These are phyloP conservation scores for Penicillium riverlandense DNA, from an alignment of 495 filamentous ascomycete genomes.

Conservation along the genomic window DNA sequence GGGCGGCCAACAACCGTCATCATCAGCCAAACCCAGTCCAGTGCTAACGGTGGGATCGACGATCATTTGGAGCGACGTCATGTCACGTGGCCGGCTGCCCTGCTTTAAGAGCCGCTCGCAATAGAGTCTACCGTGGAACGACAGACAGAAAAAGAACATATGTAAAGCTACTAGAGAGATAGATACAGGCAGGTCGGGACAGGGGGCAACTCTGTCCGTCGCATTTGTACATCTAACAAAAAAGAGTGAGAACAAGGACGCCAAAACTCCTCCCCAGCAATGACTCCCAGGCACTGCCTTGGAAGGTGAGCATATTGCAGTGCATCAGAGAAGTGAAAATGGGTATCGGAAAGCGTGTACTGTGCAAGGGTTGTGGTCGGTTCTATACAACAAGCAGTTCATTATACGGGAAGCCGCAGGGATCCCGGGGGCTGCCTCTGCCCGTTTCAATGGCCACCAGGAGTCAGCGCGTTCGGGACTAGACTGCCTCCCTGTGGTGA, in stretches of 20 bases:
- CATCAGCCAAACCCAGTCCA: too few relatives aligned
- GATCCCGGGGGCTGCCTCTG: too few relatives aligned
- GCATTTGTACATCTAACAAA: background rate
- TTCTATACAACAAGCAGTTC: background rate
- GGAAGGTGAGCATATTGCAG: too few relatives aligned
- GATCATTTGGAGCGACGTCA: too few relatives aligned
- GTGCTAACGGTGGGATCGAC: too few relatives aligned
- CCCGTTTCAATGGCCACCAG: conserved; percentile 21
- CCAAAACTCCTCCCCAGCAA: conserved; percentile 15
- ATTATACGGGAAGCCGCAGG: conserved; percentile 7
- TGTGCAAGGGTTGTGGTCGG: too few relatives aligned
- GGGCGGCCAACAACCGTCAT: too few relatives aligned
- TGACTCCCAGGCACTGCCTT: conserved; percentile 8
- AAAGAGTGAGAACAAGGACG: conserved; percentile 1
- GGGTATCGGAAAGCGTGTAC: conserved; percentile 14
- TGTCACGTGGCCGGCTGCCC: too few relatives aligned
- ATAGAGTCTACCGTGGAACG: too few relatives aligned
- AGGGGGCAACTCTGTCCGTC: too few relatives aligned
- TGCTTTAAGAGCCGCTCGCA: too few relatives aligned
- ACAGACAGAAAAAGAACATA: background rate
- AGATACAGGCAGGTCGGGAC: too few relatives aligned
- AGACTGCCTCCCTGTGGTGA: conserved; percentile 14
- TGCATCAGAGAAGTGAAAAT: conserved; percentile 8
- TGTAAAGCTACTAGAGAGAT: background rate
- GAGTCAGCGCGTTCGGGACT: conserved; percentile 28